Evolutionary conservation across 2,329 filamentous ascomycete species (phyloP), one percentile per base, ranked within the genome.

Genomic region (Colletotrichum magnum): DNA sequence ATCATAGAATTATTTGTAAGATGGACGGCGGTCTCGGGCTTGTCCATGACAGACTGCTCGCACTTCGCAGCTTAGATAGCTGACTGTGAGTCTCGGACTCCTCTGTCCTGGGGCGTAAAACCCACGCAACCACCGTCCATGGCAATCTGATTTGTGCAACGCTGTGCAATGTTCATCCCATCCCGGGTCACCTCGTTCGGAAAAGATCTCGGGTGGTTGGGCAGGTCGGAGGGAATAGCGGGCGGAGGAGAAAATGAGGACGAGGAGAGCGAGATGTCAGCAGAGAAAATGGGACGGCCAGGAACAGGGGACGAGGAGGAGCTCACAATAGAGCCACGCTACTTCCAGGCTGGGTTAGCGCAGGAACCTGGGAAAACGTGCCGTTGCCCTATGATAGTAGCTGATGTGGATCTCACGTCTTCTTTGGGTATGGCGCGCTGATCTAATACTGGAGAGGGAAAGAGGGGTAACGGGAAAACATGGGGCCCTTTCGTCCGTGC

Each of bases 401-500:
- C 50, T 36, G 32, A 32, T 48, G n/a, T 6, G n/a, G 48, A 36
- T 6, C n/a, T 13, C 24, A 18, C 48, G 39, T 24, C 63, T 26
- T 18, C 13, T 60, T 66, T 16, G 6, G 63, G 63, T 15, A 28
- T 53, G 39, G 48, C 26, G 15, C 5, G 28, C 26, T 39, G 39
- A 58, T 39, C 67, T 53, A 53, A 61, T 45, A 16, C 51, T 58
- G 26, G 26, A 18, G 12, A 45, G 13, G 45, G 62, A 69, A 66
- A 53, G 67, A 67, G 63, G 67, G 67, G 62, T 53, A 61, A 48
- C 32, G 36, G 62, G 18, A 36, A 52, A 66, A n/a, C 56, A 41
- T 69, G 61, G 66, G 66, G 43, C 45, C 2, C 21, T 67, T 56
- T 43, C 45, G 56, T 52, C 50, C 9, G 56, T 65, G 54, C 61